phyloP scores from a whole-genome alignment of 306 rosid genomes.

The Nissolia schottii region DNA sequence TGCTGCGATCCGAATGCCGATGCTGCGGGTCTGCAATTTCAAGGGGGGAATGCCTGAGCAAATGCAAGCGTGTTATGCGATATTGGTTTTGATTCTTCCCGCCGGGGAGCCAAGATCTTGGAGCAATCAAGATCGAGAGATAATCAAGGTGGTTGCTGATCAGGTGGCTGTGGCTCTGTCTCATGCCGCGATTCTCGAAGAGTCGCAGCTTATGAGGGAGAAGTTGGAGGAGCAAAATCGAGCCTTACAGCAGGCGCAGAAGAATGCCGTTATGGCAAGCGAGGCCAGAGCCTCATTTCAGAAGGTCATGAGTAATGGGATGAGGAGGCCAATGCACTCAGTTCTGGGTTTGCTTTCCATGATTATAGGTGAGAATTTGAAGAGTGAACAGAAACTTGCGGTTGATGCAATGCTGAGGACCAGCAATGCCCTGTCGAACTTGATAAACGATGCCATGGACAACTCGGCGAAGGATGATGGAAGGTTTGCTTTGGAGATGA shows the following conservation, averaged over 20 bases:
- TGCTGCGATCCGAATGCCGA: constrained; percentile 97
- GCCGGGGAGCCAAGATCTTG: constrained; percentile 73
- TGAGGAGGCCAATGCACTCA: constrained; percentile 99
- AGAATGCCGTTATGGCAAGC: constrained; percentile 97
- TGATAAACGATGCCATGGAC: constrained; percentile 94
- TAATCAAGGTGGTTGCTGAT: constrained; percentile 95
- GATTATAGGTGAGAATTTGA: constrained; percentile 68
- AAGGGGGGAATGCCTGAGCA: constrained; percentile 96
- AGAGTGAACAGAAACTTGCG: constrained; percentile 63
- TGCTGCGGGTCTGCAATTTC: constrained; percentile 88
- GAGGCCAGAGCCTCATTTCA: constrained; percentile 89
- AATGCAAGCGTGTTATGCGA: constrained; percentile 70
- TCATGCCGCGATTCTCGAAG: constrained; percentile 98
- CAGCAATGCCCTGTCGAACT: constrained; percentile 77
- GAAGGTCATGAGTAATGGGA: constrained; percentile 95
- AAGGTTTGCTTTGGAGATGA: constrained; percentile 67
- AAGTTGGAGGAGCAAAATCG: constrained; percentile 93
- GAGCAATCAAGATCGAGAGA: constrained; percentile 87
- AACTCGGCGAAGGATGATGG: constrained; percentile 72
- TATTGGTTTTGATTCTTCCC: constrained; percentile 90
- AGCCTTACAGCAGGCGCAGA: constrained; percentile 81
- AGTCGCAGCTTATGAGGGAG: constrained; percentile 97
- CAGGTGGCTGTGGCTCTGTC: constrained; percentile 99
- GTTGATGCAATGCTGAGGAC: constrained; percentile 88
- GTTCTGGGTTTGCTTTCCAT: constrained; percentile 87